These are phyloP conservation scores for Lactifluus pinguis DNA, from an alignment of 768 basidiomycete species.

Conservation along the genomic window DNA sequence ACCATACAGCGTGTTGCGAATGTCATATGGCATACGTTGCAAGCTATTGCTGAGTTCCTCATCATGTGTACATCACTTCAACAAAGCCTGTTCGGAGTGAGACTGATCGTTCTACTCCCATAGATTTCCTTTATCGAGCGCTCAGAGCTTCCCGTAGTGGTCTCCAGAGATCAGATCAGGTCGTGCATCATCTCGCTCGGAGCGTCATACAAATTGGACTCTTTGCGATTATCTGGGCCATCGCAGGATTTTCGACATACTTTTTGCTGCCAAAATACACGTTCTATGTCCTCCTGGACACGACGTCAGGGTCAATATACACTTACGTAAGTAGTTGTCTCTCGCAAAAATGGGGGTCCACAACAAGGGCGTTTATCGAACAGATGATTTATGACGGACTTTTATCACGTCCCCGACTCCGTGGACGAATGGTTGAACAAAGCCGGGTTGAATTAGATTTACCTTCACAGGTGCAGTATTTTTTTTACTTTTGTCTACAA, in stretches of 20 bases:
- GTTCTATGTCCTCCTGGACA: neutral
- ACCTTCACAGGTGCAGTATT: neutral
- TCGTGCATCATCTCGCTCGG: neutral
- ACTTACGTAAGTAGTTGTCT: neutral
- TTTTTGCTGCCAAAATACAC: neutral
- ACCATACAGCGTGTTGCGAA: neutral
- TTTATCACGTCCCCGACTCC: neutral
- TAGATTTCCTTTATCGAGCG: neutral
- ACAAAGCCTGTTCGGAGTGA: neutral
- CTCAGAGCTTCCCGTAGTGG: neutral
- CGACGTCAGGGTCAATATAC: conserved; percentile 2
- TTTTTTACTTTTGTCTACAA: neutral
- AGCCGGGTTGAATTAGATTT: neutral
- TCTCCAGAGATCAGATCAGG: neutral
- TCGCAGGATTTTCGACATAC: neutral
- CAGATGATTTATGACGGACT: neutral
- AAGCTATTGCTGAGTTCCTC: neutral
- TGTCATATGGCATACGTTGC: neutral
- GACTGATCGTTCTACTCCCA: neutral
- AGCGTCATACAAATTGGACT: neutral
- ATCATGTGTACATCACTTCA: neutral
- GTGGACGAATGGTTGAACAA: neutral
- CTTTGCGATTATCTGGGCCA: neutral
- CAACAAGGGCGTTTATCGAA: neutral
- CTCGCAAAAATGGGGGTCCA: neutral